Base-by-base conservation (phyloP, 1,284 basidiomycete genomes). In the Ceratobasidium sp. region DNA sequence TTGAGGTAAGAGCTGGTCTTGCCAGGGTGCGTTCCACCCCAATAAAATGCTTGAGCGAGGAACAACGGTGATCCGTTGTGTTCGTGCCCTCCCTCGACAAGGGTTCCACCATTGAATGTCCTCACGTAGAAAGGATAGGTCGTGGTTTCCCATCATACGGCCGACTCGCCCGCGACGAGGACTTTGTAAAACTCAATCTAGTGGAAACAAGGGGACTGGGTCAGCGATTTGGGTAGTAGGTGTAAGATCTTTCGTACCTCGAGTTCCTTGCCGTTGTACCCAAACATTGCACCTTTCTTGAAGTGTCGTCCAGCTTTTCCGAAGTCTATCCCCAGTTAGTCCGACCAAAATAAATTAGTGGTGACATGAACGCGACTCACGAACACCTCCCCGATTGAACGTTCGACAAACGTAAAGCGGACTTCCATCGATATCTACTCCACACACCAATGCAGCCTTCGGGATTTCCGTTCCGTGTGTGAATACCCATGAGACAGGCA, bases 151-250 rank as follows among this genome's bases (percentile, higher is more conserved):
- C 62, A 75, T 55, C 62, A 48, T 8, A 66, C 73, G 20, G 52
- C 60, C n/a, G 46, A 23, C 27, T 65, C n/a, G n/a, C 44, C 62
- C 5, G 73, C 48, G 7, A 75, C 73, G n/a, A 75, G 50, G 16
- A 75, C 73, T 55, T 75, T 62, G 50, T 75, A 75, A 35, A 75
- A 66, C 46, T 75, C 62, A n/a, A 66, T 75, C 73, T 35, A n/a
- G 16, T 27, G 14, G 48, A 38, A 52, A 59, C 1, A 33, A 7
- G 30, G 30, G 27, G 18, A 33, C 57, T 33, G 14, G 27, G 14
- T 20, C 20, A 54, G 18, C 52, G 46, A 48, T 8, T 7, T 55
- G 2, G 27, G 4, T 59, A 12, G 12, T 14, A 12, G 27, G 12
- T 12, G 16, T 10, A 41, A 18, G n/a, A 12, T 14, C 3, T 38